A percentile compares a stretch with the other conserved stretches of the same genome.
These are phyloP conservation scores for Cryptococcus amylolentus DNA, from an alignment of 1,284 basidiomycete species.

Conservation along the genomic window DNA sequence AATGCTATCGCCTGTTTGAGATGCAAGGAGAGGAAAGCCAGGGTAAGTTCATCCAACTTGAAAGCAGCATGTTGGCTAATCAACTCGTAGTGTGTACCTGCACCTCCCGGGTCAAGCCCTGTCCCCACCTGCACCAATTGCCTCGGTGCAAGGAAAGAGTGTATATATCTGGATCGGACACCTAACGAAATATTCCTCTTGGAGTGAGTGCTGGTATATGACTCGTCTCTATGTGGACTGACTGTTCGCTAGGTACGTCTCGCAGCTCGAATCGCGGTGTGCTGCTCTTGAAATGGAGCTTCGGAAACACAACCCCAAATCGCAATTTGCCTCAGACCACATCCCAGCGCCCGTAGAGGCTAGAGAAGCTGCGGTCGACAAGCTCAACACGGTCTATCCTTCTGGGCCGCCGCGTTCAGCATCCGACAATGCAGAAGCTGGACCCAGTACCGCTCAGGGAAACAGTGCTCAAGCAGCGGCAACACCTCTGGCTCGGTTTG, in stretches of 20 bases:
- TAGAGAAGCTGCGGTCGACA: conserved; percentile 21
- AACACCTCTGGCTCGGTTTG: neutral
- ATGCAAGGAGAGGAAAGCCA: conserved; percentile 34
- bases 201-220: conserved; percentile 15
- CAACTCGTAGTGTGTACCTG: conserved; percentile 22
- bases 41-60: neutral
- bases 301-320: conserved; percentile 17
- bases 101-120: conserved; percentile 21
- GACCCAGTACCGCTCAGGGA: neutral
- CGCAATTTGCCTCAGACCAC: conserved; percentile 19
- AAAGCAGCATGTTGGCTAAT: neutral
- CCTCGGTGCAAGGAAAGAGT: conserved; percentile 21
- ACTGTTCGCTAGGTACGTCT: conserved; percentile 23
- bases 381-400: conserved; percentile 23
- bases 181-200: conserved; percentile 32
- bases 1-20: conserved; percentile 31
- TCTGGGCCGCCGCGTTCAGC: neutral
- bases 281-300: conserved; percentile 28
- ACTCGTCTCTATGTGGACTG: conserved; percentile 1
- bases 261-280: conserved; percentile 27
- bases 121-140: conserved; percentile 31
- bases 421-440: neutral
- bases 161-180: conserved; percentile 29
- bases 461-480: neutral
- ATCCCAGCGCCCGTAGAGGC: conserved; percentile 14